Evolutionary conservation across 2,329 filamentous ascomycete genomes (phyloP), one percentile per base, ranked within the genome.

Genomic region (Sarocladium oryzae): DNA sequence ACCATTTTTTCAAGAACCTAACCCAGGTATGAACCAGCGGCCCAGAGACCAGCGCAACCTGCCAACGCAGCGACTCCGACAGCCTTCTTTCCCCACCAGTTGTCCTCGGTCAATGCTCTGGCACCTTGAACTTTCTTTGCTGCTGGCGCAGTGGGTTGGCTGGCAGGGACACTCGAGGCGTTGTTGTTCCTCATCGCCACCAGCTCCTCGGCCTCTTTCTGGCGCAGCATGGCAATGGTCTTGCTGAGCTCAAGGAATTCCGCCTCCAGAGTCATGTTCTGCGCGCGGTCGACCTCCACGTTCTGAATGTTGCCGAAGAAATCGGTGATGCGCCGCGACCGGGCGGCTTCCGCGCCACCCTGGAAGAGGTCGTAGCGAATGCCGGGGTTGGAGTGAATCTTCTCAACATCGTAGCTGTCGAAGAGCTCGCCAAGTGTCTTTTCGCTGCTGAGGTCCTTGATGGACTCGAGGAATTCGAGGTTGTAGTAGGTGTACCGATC

Each of bases 401-500:
- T 95, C 48, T 85, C 83, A 62, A 89, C 90, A 58, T 95, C 92
- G 66, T 96, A 97, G 64, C 88, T 95, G 70, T 97, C 92, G 61
- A 99, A 99, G 2, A 99, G 73, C 63, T 97, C 90, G 54, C 91
- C 93, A 28, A 99, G 75, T 0, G 90, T 96, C 69, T 91, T 85
- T 66, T 96, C 93, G 58, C 85, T 90, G 63, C 83, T 86, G 37
- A 91, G 83, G 57, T 92, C 91, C 54, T 85, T 85, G 53, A 97
- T 88, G 2, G 83, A 88, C 68, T 99, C 93, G 28, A 99, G 80
- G 66, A 96, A 99, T 61, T 99, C 93, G 50, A 99, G 82, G 62
- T 96, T 96, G 72, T 96, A 97, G 71, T 97, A 99, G 6, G 93
- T 99, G 76, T 95, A 99, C 55, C 93, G 86, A 68, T 99, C 93